Base-by-base conservation (phyloP, 2,329 filamentous ascomycete genomes). In the Colletotrichum abscissum region DNA sequence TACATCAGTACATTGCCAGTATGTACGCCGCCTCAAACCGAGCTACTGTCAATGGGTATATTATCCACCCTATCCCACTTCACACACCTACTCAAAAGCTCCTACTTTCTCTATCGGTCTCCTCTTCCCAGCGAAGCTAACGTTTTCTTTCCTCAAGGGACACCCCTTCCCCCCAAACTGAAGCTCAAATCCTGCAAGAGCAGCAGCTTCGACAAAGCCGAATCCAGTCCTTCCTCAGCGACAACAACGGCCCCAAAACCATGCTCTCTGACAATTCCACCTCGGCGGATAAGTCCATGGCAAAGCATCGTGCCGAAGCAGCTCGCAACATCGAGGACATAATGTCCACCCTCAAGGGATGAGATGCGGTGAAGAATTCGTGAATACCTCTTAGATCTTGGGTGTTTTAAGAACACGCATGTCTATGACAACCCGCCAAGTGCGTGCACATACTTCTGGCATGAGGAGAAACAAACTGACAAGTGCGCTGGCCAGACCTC, bases 141-240 rank as follows among this genome's bases (percentile, higher is more conserved):
- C 1, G 1, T 49, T 49, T 1, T 19, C 1, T 0, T 9, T 8
- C 6, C 4, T 46, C 19, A 46, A n/a, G 42, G 19, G 0, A n/a
- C 0, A 2, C 6, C 0, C 2, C 42, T 9, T 0, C 7, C 1
- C 16, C 6, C 1, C 42, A 0, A 1, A 49, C 42, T 4, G 19
- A 0, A 11, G 42, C 19, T n/a, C 7, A 49, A n/a, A 3, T 49
- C 42, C 19, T 0, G 0, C 42, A 49, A 49, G 42, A 0, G 1
- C 42, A 49, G 42, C 14, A 19, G 0, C 42, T 49, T 0, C 42
- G 0, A 49, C 42, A n/a, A 9, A 0, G 0, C 7, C 42, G 42
- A 9, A 49, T 49, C 42, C 42, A n/a, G 7, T 49, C 42, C 19
- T 49, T 49, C 42, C 42, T 49, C 3, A 0, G 1, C 1, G 42